Base-by-base conservation (phyloP, 108 stramenopile species). In the Mediolabrus comicus region DNA sequence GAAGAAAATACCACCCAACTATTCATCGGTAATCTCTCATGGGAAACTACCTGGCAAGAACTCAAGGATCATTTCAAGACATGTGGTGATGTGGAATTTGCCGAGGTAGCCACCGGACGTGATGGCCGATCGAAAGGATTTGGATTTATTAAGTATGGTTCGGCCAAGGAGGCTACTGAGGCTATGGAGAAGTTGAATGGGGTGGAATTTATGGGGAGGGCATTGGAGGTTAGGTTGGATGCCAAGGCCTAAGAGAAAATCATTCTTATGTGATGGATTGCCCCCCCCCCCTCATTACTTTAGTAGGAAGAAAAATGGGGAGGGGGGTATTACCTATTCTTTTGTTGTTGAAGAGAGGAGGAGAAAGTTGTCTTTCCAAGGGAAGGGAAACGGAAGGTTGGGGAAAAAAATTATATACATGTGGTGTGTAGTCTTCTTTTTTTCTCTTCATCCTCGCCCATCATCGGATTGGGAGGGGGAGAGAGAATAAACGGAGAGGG, bases 31-130 rank as follows among this genome's bases (percentile, higher is more conserved):
- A 96, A 97, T 68, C 76, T 98, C 30, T 72, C 89, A 25, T 92
- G 69, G 58, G 85, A 88, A 14, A 86, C 89, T 14, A 79, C 79
- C 31, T 96, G 95, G 95, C 73, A 72, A 51, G 89, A 92, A 17
- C 85, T 98, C 59, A 96, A 96, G 74, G 95, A 98, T 68, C 85
- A 92, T 66, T 96, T 98, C 64, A 56, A 75, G 33, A 63, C 81
- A 32, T 70, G 69, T 77, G 92, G 91, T 3, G 88, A 87, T 5
- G 86, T 96, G n/a, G 83, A 84, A 10, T 79, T 84, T 27, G 91
- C 92, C n/a, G 84, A 89, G 35, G 90, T 94, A 38, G 81, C 64
- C 32, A 63, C 75, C 24, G 76, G 77, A 7, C 54, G 60, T 28
- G 87, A 83, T 62, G 92, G 91, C 10, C 74, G 80, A 33, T 88